These are phyloP conservation scores for Phaffomyces thermotolerans DNA, from an alignment of 805 yeast genomes.

Conservation along the genomic window DNA sequence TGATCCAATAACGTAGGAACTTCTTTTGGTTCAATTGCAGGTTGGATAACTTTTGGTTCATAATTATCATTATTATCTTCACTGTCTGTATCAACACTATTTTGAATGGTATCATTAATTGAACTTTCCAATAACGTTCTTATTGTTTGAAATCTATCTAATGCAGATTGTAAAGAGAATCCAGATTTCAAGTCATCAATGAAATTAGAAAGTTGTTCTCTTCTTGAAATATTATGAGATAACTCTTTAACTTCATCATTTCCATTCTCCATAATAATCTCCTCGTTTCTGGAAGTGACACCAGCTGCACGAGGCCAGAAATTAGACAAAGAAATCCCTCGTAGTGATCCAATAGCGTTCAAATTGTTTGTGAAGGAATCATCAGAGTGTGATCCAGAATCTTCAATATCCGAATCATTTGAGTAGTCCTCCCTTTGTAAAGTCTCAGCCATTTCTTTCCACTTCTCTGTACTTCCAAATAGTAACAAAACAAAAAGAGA, in stretches of 20 bases:
- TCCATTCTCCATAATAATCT: no score
- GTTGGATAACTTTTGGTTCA: slow-evolving; percentile 50
- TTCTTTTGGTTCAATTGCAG: slow-evolving; percentile 39
- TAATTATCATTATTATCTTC: slow-evolving; percentile 23
- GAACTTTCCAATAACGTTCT: slow-evolving; percentile 24
- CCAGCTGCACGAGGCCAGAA: slow-evolving; percentile 11
- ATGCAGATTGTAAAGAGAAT: slow-evolving; percentile 41
- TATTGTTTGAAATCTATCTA: slow-evolving; percentile 41
- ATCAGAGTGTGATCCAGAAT: slow-evolving; percentile 17
- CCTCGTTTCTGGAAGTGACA: no score
- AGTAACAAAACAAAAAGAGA: no score
- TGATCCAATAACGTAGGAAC: slow-evolving; percentile 42
- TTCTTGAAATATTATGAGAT: slow-evolving; percentile 13
- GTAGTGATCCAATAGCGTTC: slow-evolving; percentile 41
- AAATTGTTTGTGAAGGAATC: slow-evolving; percentile 38
- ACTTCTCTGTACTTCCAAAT: no score
- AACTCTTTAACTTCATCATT: background rate
- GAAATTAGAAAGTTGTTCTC: slow-evolving; percentile 26
- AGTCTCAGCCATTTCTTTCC: background rate
- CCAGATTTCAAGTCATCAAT: slow-evolving; percentile 36
- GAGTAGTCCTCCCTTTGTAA: slow-evolving; percentile 3
- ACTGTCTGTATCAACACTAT: slow-evolving; percentile 21
- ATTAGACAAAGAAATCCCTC: slow-evolving; percentile 4
- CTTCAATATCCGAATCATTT: slow-evolving; percentile 8
- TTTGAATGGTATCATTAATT: slow-evolving; percentile 25